phyloP scores from a whole-genome alignment of 2,329 filamentous ascomycete species.

The Niveomyces coronatus region DNA sequence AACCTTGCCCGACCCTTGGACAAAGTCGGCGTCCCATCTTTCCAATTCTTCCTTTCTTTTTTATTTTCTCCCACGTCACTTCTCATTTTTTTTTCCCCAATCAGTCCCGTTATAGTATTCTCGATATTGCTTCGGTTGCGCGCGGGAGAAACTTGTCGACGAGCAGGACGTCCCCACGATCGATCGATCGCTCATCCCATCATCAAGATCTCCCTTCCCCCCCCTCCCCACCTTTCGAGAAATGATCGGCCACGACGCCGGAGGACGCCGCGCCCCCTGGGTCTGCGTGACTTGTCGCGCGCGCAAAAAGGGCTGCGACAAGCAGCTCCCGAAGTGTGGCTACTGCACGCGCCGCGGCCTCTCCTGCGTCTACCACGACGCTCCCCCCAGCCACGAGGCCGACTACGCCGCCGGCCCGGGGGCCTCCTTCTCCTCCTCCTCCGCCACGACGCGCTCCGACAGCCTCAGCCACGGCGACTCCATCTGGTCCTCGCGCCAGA shows the following conservation, averaged over 20 bases:
- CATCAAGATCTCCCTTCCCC: too few relatives aligned
- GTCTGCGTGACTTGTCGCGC: constrained; percentile 1
- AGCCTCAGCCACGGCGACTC: background rate
- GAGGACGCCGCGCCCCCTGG: constrained; percentile 5
- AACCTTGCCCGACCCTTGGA: too few relatives aligned
- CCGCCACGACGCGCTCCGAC: background rate
- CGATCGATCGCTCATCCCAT: too few relatives aligned
- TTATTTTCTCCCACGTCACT: too few relatives aligned
- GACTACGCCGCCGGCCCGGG: background rate
- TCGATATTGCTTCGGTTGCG: too few relatives aligned
- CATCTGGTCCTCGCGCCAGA: background rate
- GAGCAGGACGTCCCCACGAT: too few relatives aligned
- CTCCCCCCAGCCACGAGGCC: background rate
- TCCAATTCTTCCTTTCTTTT: too few relatives aligned
- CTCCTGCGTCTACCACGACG: constrained; percentile 2
- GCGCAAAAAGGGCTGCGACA: constrained; percentile 7
- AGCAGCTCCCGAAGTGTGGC: constrained; percentile 5
- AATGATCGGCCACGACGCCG: background rate
- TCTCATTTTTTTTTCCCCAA: too few relatives aligned
- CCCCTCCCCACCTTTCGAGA: too few relatives aligned
- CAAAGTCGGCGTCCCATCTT: too few relatives aligned
- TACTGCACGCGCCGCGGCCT: constrained; percentile 4
- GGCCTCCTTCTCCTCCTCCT: background rate
- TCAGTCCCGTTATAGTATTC: too few relatives aligned
- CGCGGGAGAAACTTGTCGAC: too few relatives aligned